A percentile compares a stretch with the other conserved stretches of the same genome.
These are phyloP conservation scores for Calonectria multiphialidica DNA, from an alignment of 2,329 filamentous ascomycete species.

Conservation along the genomic window DNA sequence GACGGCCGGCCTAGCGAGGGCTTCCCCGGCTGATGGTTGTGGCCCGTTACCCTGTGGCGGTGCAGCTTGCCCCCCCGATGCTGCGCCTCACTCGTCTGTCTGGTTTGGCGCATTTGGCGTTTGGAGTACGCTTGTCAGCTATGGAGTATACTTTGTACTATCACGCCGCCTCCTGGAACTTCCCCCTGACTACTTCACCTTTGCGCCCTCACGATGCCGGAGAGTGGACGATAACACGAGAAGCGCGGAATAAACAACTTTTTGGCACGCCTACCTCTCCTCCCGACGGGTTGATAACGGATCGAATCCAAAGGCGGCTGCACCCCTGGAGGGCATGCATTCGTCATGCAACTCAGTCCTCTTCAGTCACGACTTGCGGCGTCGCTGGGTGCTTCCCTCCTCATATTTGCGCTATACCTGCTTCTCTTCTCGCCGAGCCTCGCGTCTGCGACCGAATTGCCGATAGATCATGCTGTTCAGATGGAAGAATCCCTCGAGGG, in stretches of 20 bases:
- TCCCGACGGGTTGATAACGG: slow-evolving; percentile 21
- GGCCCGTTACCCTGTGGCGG: slow-evolving; percentile 35
- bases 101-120: slow-evolving; percentile 29
- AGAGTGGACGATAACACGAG: slow-evolving; percentile 27
- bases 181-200: neutral
- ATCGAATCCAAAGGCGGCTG: slow-evolving; percentile 36
- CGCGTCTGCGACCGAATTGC: slow-evolving; percentile 70
- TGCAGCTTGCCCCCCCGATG: slow-evolving; percentile 19
- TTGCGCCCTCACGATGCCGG: slow-evolving; percentile 32
- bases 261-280: slow-evolving; percentile 24
- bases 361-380: slow-evolving; percentile 80
- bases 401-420: slow-evolving; percentile 68
- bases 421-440: slow-evolving; percentile 69
- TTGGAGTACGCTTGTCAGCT: slow-evolving; percentile 35
- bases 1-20: neutral
- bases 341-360: slow-evolving; percentile 71
- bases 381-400: slow-evolving; percentile 70
- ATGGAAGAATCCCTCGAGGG: slow-evolving; percentile 30
- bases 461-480: slow-evolving; percentile 22
- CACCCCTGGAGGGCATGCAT: slow-evolving; percentile 57
- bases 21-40: neutral
- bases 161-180: slow-evolving; percentile 4
- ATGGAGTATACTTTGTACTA: slow-evolving; percentile 19
- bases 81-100: slow-evolving; percentile 37
- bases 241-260: slow-evolving; percentile 11